Evolutionary conservation across 768 basidiomycete genomes (phyloP), one percentile per base, ranked within the genome.

Genomic region (Russula dissimulans): DNA sequence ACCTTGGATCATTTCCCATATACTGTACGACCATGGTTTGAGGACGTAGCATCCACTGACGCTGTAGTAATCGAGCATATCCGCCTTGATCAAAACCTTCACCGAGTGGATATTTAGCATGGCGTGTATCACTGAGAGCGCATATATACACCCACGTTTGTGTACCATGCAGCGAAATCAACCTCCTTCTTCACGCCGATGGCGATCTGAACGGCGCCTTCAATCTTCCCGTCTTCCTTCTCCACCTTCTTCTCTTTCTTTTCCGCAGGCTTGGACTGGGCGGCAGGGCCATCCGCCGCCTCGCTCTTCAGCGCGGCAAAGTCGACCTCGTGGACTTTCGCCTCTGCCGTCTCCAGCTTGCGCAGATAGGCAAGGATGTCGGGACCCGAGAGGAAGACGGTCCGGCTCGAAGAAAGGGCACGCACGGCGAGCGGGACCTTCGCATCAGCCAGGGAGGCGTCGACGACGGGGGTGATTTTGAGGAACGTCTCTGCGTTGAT

Each of bases 31-130:
- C 91, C 93, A 95, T 1, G 97, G 97, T 70, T 91, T 93, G 60
- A 99, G 85, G 72, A 98, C 97, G 75, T 99, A 99, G 71, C 97
- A 99, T 15, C 97, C 97, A 62, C 91, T 94, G 71, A 99, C 93
- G 72, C 85, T 95, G 77, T 99, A 98, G 75, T 98, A 99, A 68
- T 99, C 97, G 55, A 99, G 74, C 97, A 99, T 99, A 65, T 99
- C 95, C 5, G 94, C 89, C 78, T 97, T 97, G 74, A 97, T 77
- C 63, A 99, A 78, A n/a, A 97, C 94, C 93, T 95, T 59, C 18
- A 9, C 22, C 70, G 68, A 71, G 49, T 46, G 34, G 49, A 31
- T 12, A 61, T 44, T 60, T 54, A 67, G 26, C 59, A 41, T 48
- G 36, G 57, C 45, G 32, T n/a, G 36, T 10, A 36, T 36, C 31